These are phyloP conservation scores for Laburnicola sp. DNA, from an alignment of 2,329 filamentous ascomycete genomes.

Conservation along the genomic window DNA sequence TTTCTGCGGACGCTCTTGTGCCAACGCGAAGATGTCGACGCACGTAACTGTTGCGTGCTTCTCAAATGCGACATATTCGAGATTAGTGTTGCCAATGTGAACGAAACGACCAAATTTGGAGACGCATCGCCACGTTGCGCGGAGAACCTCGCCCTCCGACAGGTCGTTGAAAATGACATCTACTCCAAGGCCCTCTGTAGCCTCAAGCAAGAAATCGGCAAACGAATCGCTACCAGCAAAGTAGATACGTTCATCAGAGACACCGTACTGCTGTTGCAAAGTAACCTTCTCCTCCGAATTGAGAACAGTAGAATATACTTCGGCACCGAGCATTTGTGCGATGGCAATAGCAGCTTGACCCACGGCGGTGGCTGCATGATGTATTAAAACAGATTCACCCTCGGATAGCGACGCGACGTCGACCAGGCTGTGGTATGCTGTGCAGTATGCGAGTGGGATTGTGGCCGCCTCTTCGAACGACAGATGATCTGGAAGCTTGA, in stretches of 20 bases:
- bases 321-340: conserved; percentile 26
- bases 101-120: conserved; percentile 38
- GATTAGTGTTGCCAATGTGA: conserved; percentile 3
- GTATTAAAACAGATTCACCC: conserved; percentile 40
- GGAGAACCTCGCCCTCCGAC: conserved; percentile 24
- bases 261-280: conserved; percentile 19
- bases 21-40: conserved; percentile 16
- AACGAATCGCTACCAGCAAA: conserved; percentile 30
- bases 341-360: conserved; percentile 37
- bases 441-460: conserved; percentile 26
- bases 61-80: conserved; percentile 9
- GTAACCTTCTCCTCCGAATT: conserved; percentile 25
- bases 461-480: conserved; percentile 30
- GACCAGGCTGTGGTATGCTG: conserved; percentile 33
- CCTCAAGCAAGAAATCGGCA: conserved; percentile 20
- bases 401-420: conserved; percentile 32
- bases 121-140: conserved; percentile 51
- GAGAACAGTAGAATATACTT: conserved; percentile 30
- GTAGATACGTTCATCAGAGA: conserved; percentile 40
- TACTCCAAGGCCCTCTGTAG: conserved; percentile 37
- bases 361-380: conserved; percentile 30
- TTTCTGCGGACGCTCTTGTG: conserved; percentile 17
- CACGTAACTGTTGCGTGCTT: conserved; percentile 21
- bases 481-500: conserved; percentile 26
- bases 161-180: conserved; percentile 42